Evolutionary conservation across 371 early-diverging fungal species (phyloP).

Genomic region (Rhizopus microsporus): DNA sequence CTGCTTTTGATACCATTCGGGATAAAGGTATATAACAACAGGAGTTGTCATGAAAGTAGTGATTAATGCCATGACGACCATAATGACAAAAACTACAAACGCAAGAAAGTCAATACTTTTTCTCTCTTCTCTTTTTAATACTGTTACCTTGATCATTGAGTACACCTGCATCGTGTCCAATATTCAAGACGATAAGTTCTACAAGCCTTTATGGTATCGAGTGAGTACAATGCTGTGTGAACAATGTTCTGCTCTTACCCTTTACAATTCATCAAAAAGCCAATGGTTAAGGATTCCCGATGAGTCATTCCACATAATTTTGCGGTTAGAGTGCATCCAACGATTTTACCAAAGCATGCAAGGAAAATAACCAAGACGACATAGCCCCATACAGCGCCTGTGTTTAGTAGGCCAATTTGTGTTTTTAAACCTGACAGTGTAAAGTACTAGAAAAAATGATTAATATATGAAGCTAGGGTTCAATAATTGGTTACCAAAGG

Average conservation of each 20-base stretch:
- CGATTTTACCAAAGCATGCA: constrained; percentile 87
- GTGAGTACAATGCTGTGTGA: constrained; percentile 9
- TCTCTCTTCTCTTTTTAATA: background rate
- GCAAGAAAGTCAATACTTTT: background rate
- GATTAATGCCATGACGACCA: constrained; percentile 87
- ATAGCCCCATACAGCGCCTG: constrained; percentile 76
- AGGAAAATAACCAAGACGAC: constrained; percentile 73
- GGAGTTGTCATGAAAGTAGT: constrained; percentile 83
- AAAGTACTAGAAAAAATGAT: constrained; percentile 65
- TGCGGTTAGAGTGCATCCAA: constrained; percentile 80
- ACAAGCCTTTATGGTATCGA: constrained; percentile 59
- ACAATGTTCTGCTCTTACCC: constrained; percentile 50
- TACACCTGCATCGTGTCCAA: constrained; percentile 85
- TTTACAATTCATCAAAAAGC: constrained; percentile 95
- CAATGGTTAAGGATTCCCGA: constrained; percentile 87
- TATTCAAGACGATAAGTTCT: constrained; percentile 91
- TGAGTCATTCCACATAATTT: constrained; percentile 66
- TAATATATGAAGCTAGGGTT: background rate
- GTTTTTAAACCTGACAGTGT: constrained; percentile 91
- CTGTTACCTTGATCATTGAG: constrained; percentile 63
- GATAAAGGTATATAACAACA: constrained; percentile 58
- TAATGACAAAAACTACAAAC: constrained; percentile 75
- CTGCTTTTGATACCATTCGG: constrained; percentile 52
- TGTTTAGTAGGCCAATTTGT: constrained; percentile 73
- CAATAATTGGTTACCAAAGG: constrained; percentile 62